Evolutionary conservation across 495 filamentous ascomycete species (phyloP).

Genomic region (Schizothecium vesticola): DNA sequence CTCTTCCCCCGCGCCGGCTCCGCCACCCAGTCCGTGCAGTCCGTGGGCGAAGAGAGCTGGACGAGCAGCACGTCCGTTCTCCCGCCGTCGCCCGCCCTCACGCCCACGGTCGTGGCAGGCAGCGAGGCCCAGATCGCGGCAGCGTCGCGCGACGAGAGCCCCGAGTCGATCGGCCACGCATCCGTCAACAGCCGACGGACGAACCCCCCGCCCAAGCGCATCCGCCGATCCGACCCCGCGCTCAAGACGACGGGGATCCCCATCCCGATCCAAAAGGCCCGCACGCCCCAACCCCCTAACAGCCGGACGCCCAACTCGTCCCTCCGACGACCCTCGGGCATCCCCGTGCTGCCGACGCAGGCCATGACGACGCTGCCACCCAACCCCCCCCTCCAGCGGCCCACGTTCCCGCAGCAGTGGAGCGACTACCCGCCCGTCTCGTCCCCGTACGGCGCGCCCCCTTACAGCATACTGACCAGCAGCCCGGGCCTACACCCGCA

Average conservation of each 20-base stretch:
- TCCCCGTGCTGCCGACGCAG: slow-evolving; percentile 3
- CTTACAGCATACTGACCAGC: background rate
- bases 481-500: slow-evolving; percentile 10
- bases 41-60: slow-evolving; percentile 16
- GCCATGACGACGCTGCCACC: background rate
- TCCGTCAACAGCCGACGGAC: background rate
- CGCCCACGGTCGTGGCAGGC: slow-evolving; percentile 15
- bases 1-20: slow-evolving; percentile 8
- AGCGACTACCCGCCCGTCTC: slow-evolving; percentile 7
- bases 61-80: slow-evolving; percentile 15
- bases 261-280: slow-evolving; percentile 7
- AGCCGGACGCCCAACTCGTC: slow-evolving; percentile 6
- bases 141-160: slow-evolving; percentile 6
- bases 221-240: background rate
- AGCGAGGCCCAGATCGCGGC: background rate
- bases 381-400: background rate
- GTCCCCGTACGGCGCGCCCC: background rate
- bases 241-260: slow-evolving; percentile 2
- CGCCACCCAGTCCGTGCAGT: background rate
- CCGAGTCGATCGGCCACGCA: background rate
- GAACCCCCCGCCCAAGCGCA: slow-evolving; percentile 4
- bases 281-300: slow-evolving; percentile 4
- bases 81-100: slow-evolving; percentile 24
- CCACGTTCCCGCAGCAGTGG: slow-evolving; percentile 4
- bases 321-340: slow-evolving; percentile 3